Evolutionary conservation across 225 moss, liverwort and hornwort species (phyloP).

Genomic region (Bryum argenteum): DNA sequence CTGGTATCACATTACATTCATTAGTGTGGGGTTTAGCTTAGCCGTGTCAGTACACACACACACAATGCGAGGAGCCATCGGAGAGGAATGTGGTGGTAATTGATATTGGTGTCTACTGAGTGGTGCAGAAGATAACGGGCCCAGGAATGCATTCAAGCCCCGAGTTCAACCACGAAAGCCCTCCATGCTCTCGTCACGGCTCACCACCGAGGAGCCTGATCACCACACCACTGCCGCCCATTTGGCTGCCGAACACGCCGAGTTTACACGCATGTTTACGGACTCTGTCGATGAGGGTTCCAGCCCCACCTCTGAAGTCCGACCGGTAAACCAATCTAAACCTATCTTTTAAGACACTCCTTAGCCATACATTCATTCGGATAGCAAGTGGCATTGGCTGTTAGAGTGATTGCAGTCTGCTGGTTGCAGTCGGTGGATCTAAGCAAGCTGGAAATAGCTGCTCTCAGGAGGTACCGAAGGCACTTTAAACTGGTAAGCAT

Average conservation of each 20-base stretch:
- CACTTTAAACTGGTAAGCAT: constrained; percentile 66
- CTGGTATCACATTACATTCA: not conserved
- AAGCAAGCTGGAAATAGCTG: constrained; percentile 70
- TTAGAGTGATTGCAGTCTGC: not conserved
- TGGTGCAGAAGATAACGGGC: constrained; percentile 58
- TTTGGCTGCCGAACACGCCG: constrained; percentile 39
- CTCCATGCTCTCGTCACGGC: constrained; percentile 37
- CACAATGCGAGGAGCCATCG: no score
- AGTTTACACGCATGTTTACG: constrained; percentile 40
- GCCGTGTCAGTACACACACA: not conserved
- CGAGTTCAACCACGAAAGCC: constrained; percentile 66
- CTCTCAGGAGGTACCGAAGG: constrained; percentile 69
- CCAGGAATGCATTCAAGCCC: constrained; percentile 69
- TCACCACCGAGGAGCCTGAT: constrained; percentile 9
- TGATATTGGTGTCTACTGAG: not conserved
- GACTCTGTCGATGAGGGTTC: constrained; percentile 46
- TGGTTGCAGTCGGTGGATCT: constrained; percentile 62
- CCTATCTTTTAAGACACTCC: no score
- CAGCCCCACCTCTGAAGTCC: constrained; percentile 44
- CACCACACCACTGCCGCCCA: not conserved
- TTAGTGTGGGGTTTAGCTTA: not conserved
- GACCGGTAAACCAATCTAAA: constrained; percentile 41
- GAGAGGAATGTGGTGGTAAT: no score
- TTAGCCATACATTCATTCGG: no score
- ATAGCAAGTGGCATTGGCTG: not conserved